Evolutionary conservation across 208 protist genomes (phyloP), one percentile per base, ranked within the genome.

Genomic region (Leishmania guyanensis): DNA sequence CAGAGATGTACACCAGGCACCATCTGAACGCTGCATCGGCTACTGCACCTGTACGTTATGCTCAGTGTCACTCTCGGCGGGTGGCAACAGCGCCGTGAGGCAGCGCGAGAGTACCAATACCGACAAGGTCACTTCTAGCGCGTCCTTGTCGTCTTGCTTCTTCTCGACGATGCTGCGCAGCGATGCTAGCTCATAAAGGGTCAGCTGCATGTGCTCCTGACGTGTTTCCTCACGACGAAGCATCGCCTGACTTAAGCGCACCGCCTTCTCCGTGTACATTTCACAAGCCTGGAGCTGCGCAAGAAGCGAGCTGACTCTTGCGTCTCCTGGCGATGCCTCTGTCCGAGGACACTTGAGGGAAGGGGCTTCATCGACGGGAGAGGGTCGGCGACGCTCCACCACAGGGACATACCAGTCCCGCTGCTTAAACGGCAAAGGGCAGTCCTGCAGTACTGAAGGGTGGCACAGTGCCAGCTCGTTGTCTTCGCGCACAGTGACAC

Each of bases 341-440:
- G 51, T 10, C 17, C 72, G 48, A 62, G 53, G 20, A 0, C 22
- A n/a, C 72, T 76, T 76, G 72, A 51, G 22, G 46, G 46, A 16
- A 26, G 20, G 0, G 10, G 8, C 48, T 16, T 64, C 17, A 33
- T 10, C 46, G 4, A 22, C 3, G 33, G 53, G 10, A 26, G 58
- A 22, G 4, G 78, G 72, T 48, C 43, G 81, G 72, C 74, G 79
- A 8, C 88, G 82, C n/a, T 86, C 74, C 20, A 94, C 22, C 10
- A 91, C 84, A 2, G 89, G 64, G 14, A 91, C 88, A 43, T 86
- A 88, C 90, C 92, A 95, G 69, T 97, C 94, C 46, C 94, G 88
- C 64, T 84, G 71, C 75, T 93, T 96, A 71, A 97, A 97, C 20
- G 94, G 94, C 5, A 97, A 78, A 12, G 94, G 94, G 76, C 91